These are phyloP conservation scores for Penicillium sp. DNA, from an alignment of 2,329 filamentous ascomycete genomes.

Conservation along the genomic window DNA sequence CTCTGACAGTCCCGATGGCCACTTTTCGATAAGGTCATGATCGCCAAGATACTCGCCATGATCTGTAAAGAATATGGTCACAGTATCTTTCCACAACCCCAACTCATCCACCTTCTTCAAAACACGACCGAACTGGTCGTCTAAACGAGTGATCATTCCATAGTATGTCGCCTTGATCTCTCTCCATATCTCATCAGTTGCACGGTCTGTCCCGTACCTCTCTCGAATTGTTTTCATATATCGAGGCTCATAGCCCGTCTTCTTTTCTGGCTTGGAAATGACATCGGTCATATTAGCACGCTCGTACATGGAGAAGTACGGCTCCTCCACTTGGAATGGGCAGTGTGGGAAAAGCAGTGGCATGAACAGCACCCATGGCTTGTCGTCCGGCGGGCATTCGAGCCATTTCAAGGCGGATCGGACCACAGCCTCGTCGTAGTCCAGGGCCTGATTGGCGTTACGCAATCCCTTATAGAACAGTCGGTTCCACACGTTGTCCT, in stretches of 20 bases:
- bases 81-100: constrained; percentile 5
- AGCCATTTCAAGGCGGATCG: constrained; percentile 51
- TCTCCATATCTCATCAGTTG: constrained; percentile 49
- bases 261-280: background rate
- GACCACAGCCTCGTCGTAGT: constrained; percentile 54
- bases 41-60: constrained; percentile 54
- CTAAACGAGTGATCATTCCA: constrained; percentile 54
- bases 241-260: constrained; percentile 2
- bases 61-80: constrained; percentile 8
- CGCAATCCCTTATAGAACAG: constrained; percentile 48
- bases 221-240: constrained; percentile 7
- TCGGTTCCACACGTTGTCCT: constrained; percentile 5
- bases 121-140: constrained; percentile 53
- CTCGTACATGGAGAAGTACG: constrained; percentile 55
- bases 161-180: constrained; percentile 54
- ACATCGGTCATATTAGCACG: constrained; percentile 23
- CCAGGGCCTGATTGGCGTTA: constrained; percentile 42
- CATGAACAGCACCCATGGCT: constrained; percentile 12
- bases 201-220: constrained; percentile 45
- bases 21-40: constrained; percentile 54
- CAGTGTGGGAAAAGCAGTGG: constrained; percentile 49
- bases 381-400: constrained; percentile 42
- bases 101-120: background rate
- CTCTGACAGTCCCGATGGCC: constrained; percentile 3
- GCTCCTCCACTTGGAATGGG: constrained; percentile 56